phyloP scores from a whole-genome alignment of 176 grass and related monocot genomes.

The Chrysopogon serrulatus region DNA sequence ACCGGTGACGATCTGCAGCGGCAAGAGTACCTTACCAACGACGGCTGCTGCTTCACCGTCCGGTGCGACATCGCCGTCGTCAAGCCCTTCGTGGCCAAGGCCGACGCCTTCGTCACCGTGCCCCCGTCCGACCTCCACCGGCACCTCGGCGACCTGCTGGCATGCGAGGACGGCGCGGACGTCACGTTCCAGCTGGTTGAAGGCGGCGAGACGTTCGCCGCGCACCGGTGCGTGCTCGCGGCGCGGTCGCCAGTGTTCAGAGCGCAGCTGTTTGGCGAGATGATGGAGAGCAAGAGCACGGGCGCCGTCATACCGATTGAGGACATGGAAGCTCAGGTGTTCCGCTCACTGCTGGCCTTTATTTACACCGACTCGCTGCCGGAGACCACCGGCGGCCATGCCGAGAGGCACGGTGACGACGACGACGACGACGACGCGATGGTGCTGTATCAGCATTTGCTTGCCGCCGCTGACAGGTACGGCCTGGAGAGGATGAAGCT shows the following conservation, averaged over 20 bases:
- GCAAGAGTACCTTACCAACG: neutral
- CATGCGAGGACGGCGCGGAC: neutral
- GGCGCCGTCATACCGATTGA: neutral
- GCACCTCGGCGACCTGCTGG: neutral
- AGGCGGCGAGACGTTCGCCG: neutral
- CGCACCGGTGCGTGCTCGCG: neutral
- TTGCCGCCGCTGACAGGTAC: neutral
- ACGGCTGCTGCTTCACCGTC: neutral
- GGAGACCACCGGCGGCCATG: neutral
- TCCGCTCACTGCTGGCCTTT: neutral
- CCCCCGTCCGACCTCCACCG: neutral
- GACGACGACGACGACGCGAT: neutral
- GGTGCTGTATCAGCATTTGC: neutral
- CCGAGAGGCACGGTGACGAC: neutral
- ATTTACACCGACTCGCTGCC: neutral
- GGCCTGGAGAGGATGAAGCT: neutral
- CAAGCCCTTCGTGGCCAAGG: neutral
- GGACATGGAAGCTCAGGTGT: neutral
- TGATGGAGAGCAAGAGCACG: neutral
- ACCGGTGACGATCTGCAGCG: neutral
- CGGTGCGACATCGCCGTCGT: neutral
- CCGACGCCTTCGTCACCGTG: neutral
- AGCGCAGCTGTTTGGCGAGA: neutral
- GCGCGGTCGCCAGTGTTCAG: neutral
- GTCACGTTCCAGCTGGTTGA: neutral